phyloP scores from a whole-genome alignment of 495 filamentous ascomycete species.

The Patellaria atrata region DNA sequence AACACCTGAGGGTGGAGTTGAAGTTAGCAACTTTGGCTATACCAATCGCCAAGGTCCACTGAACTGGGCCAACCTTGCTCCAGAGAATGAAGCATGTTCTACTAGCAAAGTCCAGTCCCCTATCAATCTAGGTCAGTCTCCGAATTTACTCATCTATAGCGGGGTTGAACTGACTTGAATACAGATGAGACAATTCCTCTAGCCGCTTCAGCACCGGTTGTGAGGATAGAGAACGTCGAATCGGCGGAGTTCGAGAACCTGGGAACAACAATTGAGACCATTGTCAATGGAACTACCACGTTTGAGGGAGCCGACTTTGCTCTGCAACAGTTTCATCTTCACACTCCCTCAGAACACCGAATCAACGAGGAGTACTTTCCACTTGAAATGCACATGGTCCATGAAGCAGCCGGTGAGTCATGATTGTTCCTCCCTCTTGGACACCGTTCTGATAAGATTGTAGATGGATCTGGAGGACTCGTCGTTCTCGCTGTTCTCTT shows the following conservation, averaged over 20 bases:
- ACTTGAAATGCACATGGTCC: slow-evolving; percentile 55
- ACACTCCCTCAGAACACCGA: slow-evolving; percentile 53
- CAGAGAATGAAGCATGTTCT: slow-evolving; percentile 34
- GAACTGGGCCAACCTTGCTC: slow-evolving; percentile 41
- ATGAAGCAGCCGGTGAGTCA: slow-evolving; percentile 33
- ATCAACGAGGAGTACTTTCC: slow-evolving; percentile 40
- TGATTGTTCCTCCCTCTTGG: too few species aligned
- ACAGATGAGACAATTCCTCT: slow-evolving; percentile 18
- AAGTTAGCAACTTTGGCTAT: slow-evolving; percentile 34
- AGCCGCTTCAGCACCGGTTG: slow-evolving; percentile 24
- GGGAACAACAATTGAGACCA: slow-evolving; percentile 41
- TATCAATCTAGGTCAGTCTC: slow-evolving; percentile 38
- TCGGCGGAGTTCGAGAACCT: slow-evolving; percentile 42
- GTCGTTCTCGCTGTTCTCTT: slow-evolving; percentile 48
- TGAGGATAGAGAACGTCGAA: slow-evolving; percentile 29
- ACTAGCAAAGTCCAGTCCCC: slow-evolving; percentile 46
- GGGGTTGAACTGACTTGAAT: slow-evolving; percentile 1
- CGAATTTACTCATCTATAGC: background rate
- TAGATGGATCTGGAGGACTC: slow-evolving; percentile 20
- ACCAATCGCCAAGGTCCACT: slow-evolving; percentile 38
- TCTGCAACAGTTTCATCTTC: slow-evolving; percentile 55
- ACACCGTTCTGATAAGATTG: slow-evolving; percentile 1
- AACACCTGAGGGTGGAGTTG: slow-evolving; percentile 5
- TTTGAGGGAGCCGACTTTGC: slow-evolving; percentile 34
- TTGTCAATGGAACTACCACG: slow-evolving; percentile 29